Evolutionary conservation across 2,329 filamentous ascomycete genomes (phyloP).

Genomic region (Hypoxylon sp.): DNA sequence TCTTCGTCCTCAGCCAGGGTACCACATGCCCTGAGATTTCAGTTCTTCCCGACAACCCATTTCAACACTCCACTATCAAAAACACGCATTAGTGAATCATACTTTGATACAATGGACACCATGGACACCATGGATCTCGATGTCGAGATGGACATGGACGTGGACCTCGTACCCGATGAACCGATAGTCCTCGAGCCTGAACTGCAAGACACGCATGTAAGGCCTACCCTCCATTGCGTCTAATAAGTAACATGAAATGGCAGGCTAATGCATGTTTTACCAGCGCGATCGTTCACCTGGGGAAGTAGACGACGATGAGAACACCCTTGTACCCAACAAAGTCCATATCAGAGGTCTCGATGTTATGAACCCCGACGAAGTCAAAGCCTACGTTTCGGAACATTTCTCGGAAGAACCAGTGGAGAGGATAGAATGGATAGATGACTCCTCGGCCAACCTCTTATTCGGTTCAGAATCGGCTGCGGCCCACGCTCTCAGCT

Average conservation of each 20-base stretch:
- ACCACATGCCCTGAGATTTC: not conserved
- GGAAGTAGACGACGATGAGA: slow-evolving; percentile 58
- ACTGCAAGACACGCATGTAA: slow-evolving; percentile 53
- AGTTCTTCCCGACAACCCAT: not conserved
- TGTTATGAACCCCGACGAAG: slow-evolving; percentile 82
- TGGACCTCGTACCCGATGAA: slow-evolving; percentile 64
- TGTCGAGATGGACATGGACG: slow-evolving; percentile 79
- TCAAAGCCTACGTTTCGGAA: slow-evolving; percentile 80
- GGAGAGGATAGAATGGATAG: slow-evolving; percentile 89
- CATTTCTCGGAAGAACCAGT: slow-evolving; percentile 72
- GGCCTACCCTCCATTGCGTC: slow-evolving; percentile 9
- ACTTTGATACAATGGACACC: slow-evolving; percentile 26
- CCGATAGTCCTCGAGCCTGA: slow-evolving; percentile 54
- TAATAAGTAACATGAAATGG: not conserved
- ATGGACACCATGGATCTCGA: slow-evolving; percentile 74
- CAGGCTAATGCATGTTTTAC: slow-evolving; percentile 37
- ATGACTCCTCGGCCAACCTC: slow-evolving; percentile 91
- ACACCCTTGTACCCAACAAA: slow-evolving; percentile 68
- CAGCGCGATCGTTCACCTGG: slow-evolving; percentile 58
- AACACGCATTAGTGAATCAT: slow-evolving; percentile 9
- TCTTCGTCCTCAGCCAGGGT: not conserved
- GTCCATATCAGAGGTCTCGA: slow-evolving; percentile 89
- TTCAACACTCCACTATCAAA: not conserved
- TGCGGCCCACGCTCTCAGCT: slow-evolving; percentile 68
- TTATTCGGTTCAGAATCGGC: slow-evolving; percentile 74